Conservation (phyloP, 768 basidiomycete species). For the Pleurotus salmoneostramineus region DNA sequence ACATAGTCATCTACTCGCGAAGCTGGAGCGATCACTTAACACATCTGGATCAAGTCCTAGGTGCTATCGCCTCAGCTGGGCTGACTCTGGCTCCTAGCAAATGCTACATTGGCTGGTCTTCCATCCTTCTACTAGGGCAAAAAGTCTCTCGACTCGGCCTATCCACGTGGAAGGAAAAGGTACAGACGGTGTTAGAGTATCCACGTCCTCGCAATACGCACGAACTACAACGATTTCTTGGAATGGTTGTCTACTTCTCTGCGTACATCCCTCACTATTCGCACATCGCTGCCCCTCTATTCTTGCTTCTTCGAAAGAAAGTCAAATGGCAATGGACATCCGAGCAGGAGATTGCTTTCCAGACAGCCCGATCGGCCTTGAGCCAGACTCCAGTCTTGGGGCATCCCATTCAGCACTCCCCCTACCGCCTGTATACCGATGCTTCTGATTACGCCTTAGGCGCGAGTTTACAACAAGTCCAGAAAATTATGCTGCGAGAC, state of each 20-base stretch:
- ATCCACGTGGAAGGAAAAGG: slow-evolving; percentile 32
- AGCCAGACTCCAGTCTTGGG: slow-evolving; percentile 26
- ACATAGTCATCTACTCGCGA: slow-evolving; percentile 31
- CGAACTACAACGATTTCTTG: slow-evolving; percentile 28
- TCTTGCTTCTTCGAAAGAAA: slow-evolving; percentile 25
- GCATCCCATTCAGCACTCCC: slow-evolving; percentile 21
- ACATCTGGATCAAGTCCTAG: slow-evolving; percentile 24
- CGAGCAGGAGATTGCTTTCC: not conserved
- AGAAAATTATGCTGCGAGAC: slow-evolving; percentile 21
- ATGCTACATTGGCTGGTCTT: slow-evolving; percentile 28
- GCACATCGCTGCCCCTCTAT: slow-evolving; percentile 26
- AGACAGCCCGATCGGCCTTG: slow-evolving; percentile 7
- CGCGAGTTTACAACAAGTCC: slow-evolving; percentile 27
- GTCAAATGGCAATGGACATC: slow-evolving; percentile 16
- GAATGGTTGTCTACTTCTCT: slow-evolving; percentile 34
- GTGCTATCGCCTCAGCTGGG: slow-evolving; percentile 19
- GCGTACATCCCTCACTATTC: slow-evolving; percentile 31
- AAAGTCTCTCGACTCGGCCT: slow-evolving; percentile 33
- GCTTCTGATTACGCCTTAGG: slow-evolving; percentile 25
- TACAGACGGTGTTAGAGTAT: slow-evolving; percentile 26
- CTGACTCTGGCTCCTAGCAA: slow-evolving; percentile 30
- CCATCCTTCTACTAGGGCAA: slow-evolving; percentile 31
- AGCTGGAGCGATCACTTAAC: slow-evolving; percentile 23
- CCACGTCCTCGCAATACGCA: slow-evolving; percentile 18
- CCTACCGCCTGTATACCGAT: slow-evolving; percentile 33